Conservation (phyloP, 78 protist species). For the Anaeramoeba flamelloides region DNA sequence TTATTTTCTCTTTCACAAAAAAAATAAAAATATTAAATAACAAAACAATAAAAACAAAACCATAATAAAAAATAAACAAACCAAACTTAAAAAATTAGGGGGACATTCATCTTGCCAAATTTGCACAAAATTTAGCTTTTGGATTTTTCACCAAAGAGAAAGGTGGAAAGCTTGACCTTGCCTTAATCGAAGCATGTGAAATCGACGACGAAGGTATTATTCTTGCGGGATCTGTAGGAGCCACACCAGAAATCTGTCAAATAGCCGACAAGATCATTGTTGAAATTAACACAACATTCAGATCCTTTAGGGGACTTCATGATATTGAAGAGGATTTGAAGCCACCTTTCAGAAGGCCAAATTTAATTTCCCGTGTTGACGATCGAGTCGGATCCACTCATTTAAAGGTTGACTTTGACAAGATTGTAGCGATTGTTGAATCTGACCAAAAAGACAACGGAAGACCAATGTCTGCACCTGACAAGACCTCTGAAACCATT, state of each 20-base stretch:
- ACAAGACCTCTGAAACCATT: conserved; percentile 4
- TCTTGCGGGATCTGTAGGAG: conserved; percentile 44
- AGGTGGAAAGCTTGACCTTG: too few species aligned
- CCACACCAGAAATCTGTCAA: conserved; percentile 29
- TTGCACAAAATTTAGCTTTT: too few species aligned
- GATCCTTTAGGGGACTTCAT: conserved; percentile 44
- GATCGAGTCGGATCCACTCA: conserved; percentile 6
- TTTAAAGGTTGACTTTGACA: conserved; percentile 8
- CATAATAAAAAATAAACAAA: too few species aligned
- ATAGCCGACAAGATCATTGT: conserved; percentile 43
- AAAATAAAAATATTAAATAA: too few species aligned
- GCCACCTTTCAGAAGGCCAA: conserved; percentile 12
- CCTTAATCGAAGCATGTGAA: conserved; percentile 46
- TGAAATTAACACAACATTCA: conserved; percentile 41
- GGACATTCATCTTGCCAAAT: too few species aligned
- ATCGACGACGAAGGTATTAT: conserved; percentile 47
- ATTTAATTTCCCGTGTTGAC: conserved; percentile 6
- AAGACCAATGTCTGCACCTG: conserved; percentile 1
- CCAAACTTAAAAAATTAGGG: too few species aligned
- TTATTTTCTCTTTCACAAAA: too few species aligned
- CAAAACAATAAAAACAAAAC: too few species aligned
- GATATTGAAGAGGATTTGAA: conserved; percentile 27
- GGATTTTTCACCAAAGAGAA: too few species aligned
- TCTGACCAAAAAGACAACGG: conserved; percentile 8
- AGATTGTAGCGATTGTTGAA: conserved; percentile 10